A percentile compares a stretch with the other conserved stretches of the same genome.
Conservation (phyloP, 164 flowering plant genomes). For the Cinnamomum micranthum region DNA sequence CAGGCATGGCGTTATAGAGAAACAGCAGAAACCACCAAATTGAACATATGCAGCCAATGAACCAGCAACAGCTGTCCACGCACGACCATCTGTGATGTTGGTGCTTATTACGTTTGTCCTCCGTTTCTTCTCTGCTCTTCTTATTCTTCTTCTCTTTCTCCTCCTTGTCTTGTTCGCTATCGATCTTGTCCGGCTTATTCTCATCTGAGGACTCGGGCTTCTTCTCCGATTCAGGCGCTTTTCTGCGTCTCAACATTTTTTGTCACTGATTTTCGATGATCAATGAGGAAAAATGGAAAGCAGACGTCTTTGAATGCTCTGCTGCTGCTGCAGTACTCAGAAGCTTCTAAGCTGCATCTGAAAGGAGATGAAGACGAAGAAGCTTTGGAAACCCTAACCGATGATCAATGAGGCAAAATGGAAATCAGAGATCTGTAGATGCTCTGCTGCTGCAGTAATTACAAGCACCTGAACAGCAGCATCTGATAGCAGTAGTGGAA, state of each 20-base stretch:
- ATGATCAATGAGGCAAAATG: too few species aligned
- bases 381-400: too few species aligned
- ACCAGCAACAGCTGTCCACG: slow-evolving; percentile 64
- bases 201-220: slow-evolving; percentile 3
- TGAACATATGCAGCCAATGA: slow-evolving; percentile 50
- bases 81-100: slow-evolving; percentile 32
- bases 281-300: neutral
- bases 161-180: slow-evolving; percentile 7
- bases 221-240: slow-evolving; percentile 20
- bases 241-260: slow-evolving; percentile 28
- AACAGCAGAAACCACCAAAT: slow-evolving; percentile 57
- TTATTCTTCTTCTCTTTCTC: slow-evolving; percentile 1
- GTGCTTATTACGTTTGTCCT: neutral
- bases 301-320: neutral
- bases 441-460: too few species aligned
- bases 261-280: neutral
- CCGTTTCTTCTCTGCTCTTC: too few species aligned
- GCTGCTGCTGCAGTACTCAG: too few species aligned
- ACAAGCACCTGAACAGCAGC: too few species aligned
- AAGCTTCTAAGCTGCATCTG: too few species aligned
- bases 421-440: too few species aligned
- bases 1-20: slow-evolving; percentile 77
- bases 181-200: slow-evolving; percentile 9
- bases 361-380: too few species aligned
- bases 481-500: too few species aligned